These are phyloP conservation scores for Wallacemonas collosoma DNA, from an alignment of 208 protist species.

Conservation along the genomic window DNA sequence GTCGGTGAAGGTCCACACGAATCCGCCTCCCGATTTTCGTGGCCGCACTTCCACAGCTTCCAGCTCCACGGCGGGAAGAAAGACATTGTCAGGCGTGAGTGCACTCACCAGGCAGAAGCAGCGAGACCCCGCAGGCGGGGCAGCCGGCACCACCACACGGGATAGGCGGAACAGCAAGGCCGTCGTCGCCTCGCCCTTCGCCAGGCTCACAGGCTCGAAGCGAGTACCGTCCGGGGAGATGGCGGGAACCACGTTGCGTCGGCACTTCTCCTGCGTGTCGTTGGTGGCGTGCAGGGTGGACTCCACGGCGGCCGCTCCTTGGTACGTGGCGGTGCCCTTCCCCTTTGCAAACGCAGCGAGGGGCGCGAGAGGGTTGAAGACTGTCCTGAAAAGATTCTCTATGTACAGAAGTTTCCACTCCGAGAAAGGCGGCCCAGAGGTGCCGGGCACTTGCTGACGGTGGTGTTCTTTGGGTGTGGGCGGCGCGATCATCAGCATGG, in stretches of 20 bases:
- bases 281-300: constrained; percentile 52
- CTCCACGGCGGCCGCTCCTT: constrained; percentile 35
- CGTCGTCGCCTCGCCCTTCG: constrained; percentile 8
- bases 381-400: constrained; percentile 41
- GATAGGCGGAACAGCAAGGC: constrained; percentile 27
- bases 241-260: constrained; percentile 55
- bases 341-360: constrained; percentile 35
- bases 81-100: constrained; percentile 42
- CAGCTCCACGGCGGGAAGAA: constrained; percentile 59
- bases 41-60: constrained; percentile 38
- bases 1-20: constrained; percentile 58
- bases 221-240: constrained; percentile 26
- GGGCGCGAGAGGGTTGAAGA: constrained; percentile 31
- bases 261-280: constrained; percentile 58
- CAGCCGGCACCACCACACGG: constrained; percentile 41
- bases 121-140: constrained; percentile 29
- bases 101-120: constrained; percentile 83
- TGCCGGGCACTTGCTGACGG: not conserved
- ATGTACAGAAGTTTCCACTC: constrained; percentile 41
- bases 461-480: constrained; percentile 5
- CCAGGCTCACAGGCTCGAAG: constrained; percentile 18
- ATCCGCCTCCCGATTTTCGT: constrained; percentile 35
- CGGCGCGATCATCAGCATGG: constrained; percentile 30
- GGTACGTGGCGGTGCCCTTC: constrained; percentile 28
- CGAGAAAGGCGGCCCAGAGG: not conserved